Percentiles rank a stretch among this genome's conserved stretches.
phyloP scores from a whole-genome alignment of 2,329 filamentous ascomycete genomes.

The Elsinoe perseae region DNA sequence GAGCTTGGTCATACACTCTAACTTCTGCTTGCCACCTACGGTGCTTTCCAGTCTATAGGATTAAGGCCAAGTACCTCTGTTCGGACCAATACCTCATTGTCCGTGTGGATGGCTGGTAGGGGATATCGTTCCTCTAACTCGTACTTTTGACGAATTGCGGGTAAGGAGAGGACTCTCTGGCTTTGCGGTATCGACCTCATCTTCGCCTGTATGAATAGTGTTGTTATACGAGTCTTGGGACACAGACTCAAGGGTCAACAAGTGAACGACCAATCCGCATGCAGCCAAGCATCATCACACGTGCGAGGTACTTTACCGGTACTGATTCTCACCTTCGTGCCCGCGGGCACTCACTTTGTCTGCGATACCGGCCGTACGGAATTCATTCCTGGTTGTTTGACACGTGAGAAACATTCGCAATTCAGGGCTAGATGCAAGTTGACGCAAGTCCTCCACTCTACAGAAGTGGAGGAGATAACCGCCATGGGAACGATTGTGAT shows the following conservation, averaged over 20 bases:
- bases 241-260: background rate
- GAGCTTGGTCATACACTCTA: background rate
- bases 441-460: background rate
- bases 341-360: background rate
- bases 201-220: background rate
- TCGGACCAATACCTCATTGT: constrained; percentile 55
- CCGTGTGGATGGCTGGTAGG: constrained; percentile 14
- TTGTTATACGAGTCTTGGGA: background rate
- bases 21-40: constrained; percentile 41
- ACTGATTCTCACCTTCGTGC: background rate
- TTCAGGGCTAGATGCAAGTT: constrained; percentile 4
- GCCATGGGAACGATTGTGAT: background rate
- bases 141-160: constrained; percentile 10
- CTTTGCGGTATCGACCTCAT: background rate
- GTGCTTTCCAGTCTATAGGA: constrained; percentile 68
- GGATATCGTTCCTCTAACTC: background rate
- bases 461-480: background rate
- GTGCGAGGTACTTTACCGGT: background rate
- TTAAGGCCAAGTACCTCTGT: constrained; percentile 61
- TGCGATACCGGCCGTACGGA: constrained; percentile 1
- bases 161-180: constrained; percentile 7
- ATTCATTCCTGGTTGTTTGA: background rate
- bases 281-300: background rate
- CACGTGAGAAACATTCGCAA: background rate
- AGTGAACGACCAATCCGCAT: background rate